Base-by-base conservation (phyloP, 2,329 filamentous ascomycete genomes). In the Parafenestella ontariensis region DNA sequence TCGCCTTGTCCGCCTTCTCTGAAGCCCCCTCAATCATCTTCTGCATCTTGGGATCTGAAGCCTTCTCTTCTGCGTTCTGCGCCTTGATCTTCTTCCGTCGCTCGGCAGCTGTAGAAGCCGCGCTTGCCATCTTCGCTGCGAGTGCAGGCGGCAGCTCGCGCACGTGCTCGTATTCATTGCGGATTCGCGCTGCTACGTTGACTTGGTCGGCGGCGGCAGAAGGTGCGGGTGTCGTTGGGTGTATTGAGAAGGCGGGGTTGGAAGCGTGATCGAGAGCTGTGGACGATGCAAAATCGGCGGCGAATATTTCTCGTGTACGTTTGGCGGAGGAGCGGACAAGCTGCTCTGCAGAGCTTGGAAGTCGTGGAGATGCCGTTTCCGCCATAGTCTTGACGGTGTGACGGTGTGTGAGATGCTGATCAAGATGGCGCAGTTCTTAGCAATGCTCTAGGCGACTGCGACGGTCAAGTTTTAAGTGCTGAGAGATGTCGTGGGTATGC, bases 71-170 rank as follows among this genome's bases (percentile, higher is more conserved):
- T 41, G 78, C 69, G 57, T 83, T 81, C 17, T 78, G 65, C 26
- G 63, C 76, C 74, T 85, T 87, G 31, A 83, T 79, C 65, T 87
- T 85, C 75, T 87, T 90, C 62, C 86, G 82, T 60, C 87, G 82
- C 56, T 85, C 83, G 8, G 82, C 83, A n/a, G 85, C 79, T 4
- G 82, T 79, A 2, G 81, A 76, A 23, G 80, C 78, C 33, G 85
- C 83, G 66, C 81, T 85, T 13, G 89, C 88, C 75, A 93, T 89
- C 73, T 93, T 95, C 20, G 90, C 88, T 31, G 90, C 90, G 18
- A 97, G 83, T 1, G 86, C 86, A 20, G 89, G 85, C 5, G 93
- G 93, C 3, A 97, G 83, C 58, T 89, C 88, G 71, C 87, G 86
- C 20, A 95, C 88, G 69, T 88, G 81, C 65, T 87, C 85, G 76